Evolutionary conservation across 495 filamentous ascomycete genomes (phyloP), one percentile per base, ranked within the genome.

Genomic region (Aspergillus homomorphus): DNA sequence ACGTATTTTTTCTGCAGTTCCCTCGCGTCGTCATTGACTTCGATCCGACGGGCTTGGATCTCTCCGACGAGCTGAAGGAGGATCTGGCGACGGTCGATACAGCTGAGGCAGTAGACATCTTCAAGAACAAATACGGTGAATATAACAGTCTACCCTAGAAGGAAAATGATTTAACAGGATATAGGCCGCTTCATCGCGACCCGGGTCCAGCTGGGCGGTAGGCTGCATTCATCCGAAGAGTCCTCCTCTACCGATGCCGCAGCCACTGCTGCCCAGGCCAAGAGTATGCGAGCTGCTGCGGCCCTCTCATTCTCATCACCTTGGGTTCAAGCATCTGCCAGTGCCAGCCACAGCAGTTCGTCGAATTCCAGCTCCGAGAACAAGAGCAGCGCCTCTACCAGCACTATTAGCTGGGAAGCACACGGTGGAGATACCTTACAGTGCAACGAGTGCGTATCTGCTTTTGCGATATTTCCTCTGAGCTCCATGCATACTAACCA

Each of bases 41-140:
- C 10, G 59, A 62, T 15, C 23, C 28, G 3, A 2, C 42, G 10
- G 43, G 44, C 14, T 54, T 62, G 0, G 59, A 57, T 1, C 20
- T 60, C 16, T 44, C 50, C 19, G 46, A 51, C 5, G 58, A 60
- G 21, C 55, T 51, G 45, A 60, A 55, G 33, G 19, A 7, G 14
- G 58, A 60, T 5, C 43, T 60, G 14, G 19, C 16, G 18, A 12
- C 19, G 0, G 20, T 60, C 15, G 10, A 44, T 16, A 15, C 48
- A 2, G 28, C 23, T 3, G 42, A 41, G 8, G 24, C n/a, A 1
- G 15, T 60, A n/a, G 1, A 19, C 6, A n/a, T 9, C 24, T 60
- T 60, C 30, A 60, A 45, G 5, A 22, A 42, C 7, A 60, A 60
- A 60, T 60, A 60, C 23, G 58, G 58, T 60, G 28, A n/a, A n/a